Evolutionary conservation across 2,329 filamentous ascomycete genomes (phyloP).

Genomic region (Verticillium albo-atrum): DNA sequence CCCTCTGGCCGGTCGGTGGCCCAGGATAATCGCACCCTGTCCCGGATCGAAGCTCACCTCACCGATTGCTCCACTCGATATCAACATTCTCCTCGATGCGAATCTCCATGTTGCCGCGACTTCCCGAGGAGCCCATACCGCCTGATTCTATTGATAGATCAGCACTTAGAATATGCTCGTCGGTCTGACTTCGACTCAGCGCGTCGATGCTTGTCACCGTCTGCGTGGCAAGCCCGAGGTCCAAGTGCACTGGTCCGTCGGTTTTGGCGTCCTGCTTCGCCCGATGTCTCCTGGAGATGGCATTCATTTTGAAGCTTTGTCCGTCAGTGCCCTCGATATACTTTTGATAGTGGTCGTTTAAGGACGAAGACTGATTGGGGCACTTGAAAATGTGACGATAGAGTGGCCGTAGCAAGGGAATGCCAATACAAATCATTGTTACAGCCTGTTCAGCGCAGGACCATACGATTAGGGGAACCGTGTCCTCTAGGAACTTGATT

Average conservation of each 20-base stretch:
- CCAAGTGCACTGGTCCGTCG: too few relatives aligned
- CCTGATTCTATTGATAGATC: neutral
- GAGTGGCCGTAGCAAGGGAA: neutral
- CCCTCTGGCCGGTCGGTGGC: neutral
- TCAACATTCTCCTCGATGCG: neutral
- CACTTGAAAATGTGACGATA: neutral
- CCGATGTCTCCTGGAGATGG: neutral
- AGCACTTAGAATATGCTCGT: neutral
- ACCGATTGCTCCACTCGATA: neutral
- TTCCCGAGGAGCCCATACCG: neutral
- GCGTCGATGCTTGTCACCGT: neutral
- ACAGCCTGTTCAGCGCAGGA: slow-evolving; percentile 31
- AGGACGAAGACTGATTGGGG: neutral
- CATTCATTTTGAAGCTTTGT: neutral
- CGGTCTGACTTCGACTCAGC: neutral
- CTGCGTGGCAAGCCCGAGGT: neutral
- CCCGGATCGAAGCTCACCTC: neutral
- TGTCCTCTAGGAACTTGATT: slow-evolving; percentile 20
- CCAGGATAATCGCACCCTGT: neutral
- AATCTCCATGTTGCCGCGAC: neutral
- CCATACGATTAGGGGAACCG: slow-evolving; percentile 29
- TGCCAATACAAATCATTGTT: slow-evolving; percentile 10
- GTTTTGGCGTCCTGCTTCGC: neutral
- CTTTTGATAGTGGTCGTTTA: neutral
- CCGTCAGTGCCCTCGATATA: neutral